Base-by-base conservation (phyloP, 352 stramenopile genomes). In the Globisporangium spinosum region DNA sequence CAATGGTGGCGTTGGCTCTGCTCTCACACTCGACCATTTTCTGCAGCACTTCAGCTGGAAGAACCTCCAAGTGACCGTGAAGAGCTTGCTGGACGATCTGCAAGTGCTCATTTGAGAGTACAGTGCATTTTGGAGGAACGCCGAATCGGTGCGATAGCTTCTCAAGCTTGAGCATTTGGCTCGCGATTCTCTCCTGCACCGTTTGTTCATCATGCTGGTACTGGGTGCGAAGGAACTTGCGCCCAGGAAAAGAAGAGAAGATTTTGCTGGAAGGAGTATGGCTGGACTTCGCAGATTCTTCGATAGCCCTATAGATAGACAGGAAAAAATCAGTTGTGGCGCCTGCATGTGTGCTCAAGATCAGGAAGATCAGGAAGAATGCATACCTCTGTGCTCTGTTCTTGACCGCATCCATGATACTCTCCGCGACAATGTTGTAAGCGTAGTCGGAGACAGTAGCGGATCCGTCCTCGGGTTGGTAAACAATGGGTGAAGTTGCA, bases 1-100 rank as follows among this genome's bases (percentile, higher is more conserved):
- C 72, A 45, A 93, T 89, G 23, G 82, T 35, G 5, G 34, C 13
- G 38, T 85, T 90, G 10, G 82, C 79, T 4, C 43, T 23, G 29
- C 75, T 76, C 63, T 93, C 84, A 27, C 77, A 77, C 0, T 78
- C 67, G 25, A 90, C 61, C 81, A 93, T 93, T 27, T 69, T 75
- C 53, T 79, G 67, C 47, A 91, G 77, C 0, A 91, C 79, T 1
- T 83, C 72, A 0, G 77, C 69, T 9, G 84, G 77, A 1, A 91
- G 60, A 10, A 89, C 72, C 68, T 89, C 79, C 9, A 91, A 69
- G 68, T 91, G 84, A 0, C 74, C 78, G 29, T 89, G 75, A 32
- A 93, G 58, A 49, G 84, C 81, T 43, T 82, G 75, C 38, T 87
- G 82, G 0, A 87, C 81, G 29, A 89, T 65, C 17, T 75, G 63